Evolutionary conservation across 2,329 filamentous ascomycete genomes (phyloP).

Genomic region (Fusarium anthophilum): DNA sequence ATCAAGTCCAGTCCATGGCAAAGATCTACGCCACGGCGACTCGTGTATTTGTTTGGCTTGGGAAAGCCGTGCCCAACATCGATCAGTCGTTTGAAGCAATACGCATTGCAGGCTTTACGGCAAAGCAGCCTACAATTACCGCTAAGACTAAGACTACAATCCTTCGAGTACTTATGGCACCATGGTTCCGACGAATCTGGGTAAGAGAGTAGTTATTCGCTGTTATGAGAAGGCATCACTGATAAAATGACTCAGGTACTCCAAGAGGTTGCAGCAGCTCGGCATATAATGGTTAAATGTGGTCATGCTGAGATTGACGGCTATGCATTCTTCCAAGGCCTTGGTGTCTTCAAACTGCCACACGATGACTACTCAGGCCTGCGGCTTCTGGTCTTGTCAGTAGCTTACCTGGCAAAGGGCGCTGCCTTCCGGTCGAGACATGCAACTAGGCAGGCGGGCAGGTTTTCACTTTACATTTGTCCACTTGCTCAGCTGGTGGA

Average conservation of each 20-base stretch:
- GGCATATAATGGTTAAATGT: not conserved
- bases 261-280: not conserved
- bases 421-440: not conserved
- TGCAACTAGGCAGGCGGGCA: not conserved
- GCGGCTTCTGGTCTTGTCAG: rapidly evolving
- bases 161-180: not conserved
- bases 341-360: not conserved
- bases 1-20: not conserved
- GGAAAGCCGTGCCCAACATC: not conserved
- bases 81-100: not conserved
- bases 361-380: not conserved
- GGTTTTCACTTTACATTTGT: not conserved
- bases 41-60: not conserved
- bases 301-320: not conserved
- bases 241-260: not conserved
- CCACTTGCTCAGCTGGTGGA: not conserved
- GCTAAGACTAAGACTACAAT: not conserved
- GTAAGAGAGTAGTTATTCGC: not conserved
- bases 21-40: not conserved
- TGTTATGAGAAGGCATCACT: not conserved
- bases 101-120: not conserved
- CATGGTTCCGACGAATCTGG: not conserved
- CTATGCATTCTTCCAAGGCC: not conserved
- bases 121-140: not conserved
- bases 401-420: not conserved